phyloP scores from a whole-genome alignment of 306 rosid genomes.

The Corylus heterophylla region DNA sequence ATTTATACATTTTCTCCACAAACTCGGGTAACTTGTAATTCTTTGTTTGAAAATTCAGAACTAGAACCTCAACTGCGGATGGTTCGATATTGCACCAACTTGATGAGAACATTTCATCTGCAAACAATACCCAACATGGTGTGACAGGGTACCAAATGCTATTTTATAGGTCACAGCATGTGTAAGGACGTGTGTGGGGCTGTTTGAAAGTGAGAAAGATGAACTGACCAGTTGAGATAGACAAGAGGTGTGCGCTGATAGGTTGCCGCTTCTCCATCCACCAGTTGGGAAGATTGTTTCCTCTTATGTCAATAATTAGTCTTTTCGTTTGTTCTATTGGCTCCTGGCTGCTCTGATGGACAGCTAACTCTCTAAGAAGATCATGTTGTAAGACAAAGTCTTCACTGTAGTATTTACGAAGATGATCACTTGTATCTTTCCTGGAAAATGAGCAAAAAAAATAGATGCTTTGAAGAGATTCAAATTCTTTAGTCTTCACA shows the following conservation, averaged over 20 bases:
- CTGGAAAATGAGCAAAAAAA: conserved; percentile 31
- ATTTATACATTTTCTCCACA: conserved; percentile 45
- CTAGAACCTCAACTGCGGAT: conserved; percentile 50
- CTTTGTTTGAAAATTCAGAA: conserved; percentile 42
- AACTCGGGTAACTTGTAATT: conserved; percentile 47
- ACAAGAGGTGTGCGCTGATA: conserved; percentile 42
- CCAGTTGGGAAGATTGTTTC: conserved; percentile 54
- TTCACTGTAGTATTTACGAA: conserved; percentile 38
- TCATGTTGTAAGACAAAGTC: conserved; percentile 51
- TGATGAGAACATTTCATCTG: conserved; percentile 55
- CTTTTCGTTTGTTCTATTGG: conserved; percentile 40
- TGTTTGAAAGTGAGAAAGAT: conserved; percentile 5
- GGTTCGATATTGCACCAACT: conserved; percentile 52
- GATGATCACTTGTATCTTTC: conserved; percentile 25
- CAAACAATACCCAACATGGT: conserved; percentile 26
- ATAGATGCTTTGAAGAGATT: neutral
- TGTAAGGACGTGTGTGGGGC: neutral
- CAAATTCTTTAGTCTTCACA: neutral
- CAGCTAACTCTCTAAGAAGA: conserved; percentile 69
- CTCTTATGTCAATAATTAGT: conserved; percentile 40
- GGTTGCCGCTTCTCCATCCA: conserved; percentile 44
- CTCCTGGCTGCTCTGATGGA: conserved; percentile 32
- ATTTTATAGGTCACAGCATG: neutral
- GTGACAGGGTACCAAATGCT: neutral
- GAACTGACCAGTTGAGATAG: conserved; percentile 64